phyloP scores from a whole-genome alignment of 306 rosid genomes.

The Gastrolobium bilobum region DNA sequence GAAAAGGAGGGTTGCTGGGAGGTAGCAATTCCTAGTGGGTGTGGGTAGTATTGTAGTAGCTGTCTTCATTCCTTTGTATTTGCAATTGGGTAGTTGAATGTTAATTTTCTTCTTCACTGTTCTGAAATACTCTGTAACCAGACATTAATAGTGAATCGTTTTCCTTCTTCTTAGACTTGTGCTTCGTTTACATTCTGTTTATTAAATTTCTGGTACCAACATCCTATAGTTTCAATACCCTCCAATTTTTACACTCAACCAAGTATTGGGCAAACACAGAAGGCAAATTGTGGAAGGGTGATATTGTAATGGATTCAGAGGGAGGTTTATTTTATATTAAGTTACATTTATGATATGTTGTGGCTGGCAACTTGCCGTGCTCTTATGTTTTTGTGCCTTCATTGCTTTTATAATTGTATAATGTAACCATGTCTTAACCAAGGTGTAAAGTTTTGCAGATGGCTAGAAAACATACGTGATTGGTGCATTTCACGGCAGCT shows the following conservation, averaged over 20 bases:
- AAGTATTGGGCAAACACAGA: background rate
- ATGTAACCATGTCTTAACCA: conserved; percentile 20
- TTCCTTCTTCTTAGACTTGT: conserved; percentile 21
- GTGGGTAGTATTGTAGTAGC: no score
- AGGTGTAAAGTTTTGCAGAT: conserved; percentile 60
- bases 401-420: background rate
- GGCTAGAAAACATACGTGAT: conserved; percentile 94
- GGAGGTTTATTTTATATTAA: background rate
- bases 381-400: background rate
- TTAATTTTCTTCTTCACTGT: no score
- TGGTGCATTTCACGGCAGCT: conserved; percentile 98
- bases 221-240: conserved; percentile 13
- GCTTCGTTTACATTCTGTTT: no score
- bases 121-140: no score
- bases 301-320: background rate
- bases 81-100: no score
- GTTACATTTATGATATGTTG: background rate
- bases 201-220: no score
- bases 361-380: conserved; percentile 32
- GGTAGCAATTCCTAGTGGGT: no score
- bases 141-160: no score
- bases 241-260: background rate
- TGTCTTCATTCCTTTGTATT: no score
- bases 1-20: no score
- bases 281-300: conserved; percentile 14